Evolutionary conservation across 139 green algal species (phyloP).

Genomic region (Chlamydomonas incerta): DNA sequence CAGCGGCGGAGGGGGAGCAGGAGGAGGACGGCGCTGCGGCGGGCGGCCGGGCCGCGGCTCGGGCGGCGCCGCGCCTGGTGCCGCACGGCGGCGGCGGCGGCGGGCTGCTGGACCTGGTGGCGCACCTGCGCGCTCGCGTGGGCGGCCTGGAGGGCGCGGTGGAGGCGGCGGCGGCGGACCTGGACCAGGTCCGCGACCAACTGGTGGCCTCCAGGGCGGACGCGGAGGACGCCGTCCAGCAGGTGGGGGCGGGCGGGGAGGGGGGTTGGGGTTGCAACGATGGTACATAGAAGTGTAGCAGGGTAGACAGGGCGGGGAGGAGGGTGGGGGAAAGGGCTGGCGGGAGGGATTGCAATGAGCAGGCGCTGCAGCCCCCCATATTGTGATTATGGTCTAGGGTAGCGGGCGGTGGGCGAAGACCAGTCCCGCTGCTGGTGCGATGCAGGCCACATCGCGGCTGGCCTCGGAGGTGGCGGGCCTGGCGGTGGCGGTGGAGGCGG

Average conservation of each 20-base stretch:
- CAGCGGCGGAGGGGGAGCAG: background rate
- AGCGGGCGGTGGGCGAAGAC: too few species aligned
- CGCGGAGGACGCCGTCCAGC: background rate
- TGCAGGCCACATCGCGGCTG: conserved; percentile 16
- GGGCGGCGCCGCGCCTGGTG: background rate
- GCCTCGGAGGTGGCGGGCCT: background rate
- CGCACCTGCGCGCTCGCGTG: background rate
- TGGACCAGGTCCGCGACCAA: conserved; percentile 8
- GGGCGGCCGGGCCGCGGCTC: background rate
- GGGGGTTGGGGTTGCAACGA: too few species aligned
- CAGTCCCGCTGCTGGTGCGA: too few species aligned
- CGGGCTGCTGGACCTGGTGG: conserved; percentile 14
- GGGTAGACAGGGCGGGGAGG: too few species aligned
- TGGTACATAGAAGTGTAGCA: too few species aligned
- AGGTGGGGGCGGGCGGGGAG: background rate
- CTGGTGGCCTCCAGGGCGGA: background rate
- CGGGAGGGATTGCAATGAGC: too few species aligned
- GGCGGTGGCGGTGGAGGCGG: background rate
- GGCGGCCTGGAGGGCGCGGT: conserved; percentile 4
- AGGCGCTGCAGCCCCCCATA: too few species aligned
- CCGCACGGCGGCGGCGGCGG: background rate
- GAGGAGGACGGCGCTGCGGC: background rate
- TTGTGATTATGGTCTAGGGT: too few species aligned
- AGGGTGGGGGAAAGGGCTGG: too few species aligned
- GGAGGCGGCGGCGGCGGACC: background rate